Conservation (phyloP, 768 basidiomycete species). For the Ephemerocybe angulata region DNA sequence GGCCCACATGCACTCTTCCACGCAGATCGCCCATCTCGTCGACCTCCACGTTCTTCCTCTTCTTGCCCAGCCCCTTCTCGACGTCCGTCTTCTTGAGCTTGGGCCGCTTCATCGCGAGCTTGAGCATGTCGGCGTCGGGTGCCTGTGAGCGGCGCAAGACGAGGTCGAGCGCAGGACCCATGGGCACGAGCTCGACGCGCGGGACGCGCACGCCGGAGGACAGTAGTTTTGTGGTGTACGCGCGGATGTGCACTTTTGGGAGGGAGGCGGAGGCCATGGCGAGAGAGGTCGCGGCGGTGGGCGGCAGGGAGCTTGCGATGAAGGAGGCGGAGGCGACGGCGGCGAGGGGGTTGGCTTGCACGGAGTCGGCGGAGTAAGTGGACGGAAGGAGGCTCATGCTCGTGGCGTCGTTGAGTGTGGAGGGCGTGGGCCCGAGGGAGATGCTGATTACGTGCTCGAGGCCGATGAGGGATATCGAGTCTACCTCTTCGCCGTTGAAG, state of each 20-base stretch:
- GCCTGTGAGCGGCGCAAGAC: slow-evolving; percentile 67
- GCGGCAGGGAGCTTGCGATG: background rate
- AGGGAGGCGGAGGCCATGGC: slow-evolving; percentile 36
- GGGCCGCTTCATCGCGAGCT: slow-evolving; percentile 75
- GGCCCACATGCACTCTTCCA: slow-evolving; percentile 83
- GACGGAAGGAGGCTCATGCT: slow-evolving; percentile 2
- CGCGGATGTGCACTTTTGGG: slow-evolving; percentile 85
- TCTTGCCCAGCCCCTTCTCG: slow-evolving; percentile 85
- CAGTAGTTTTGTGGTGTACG: slow-evolving; percentile 73
- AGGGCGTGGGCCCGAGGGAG: slow-evolving; percentile 63
- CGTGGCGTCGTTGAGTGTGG: slow-evolving; percentile 44
- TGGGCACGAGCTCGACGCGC: slow-evolving; percentile 75
- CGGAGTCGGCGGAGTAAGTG: background rate
- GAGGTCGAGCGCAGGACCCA: slow-evolving; percentile 91
- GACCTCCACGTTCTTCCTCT: slow-evolving; percentile 91
- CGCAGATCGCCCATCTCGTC: slow-evolving; percentile 98
- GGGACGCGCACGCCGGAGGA: slow-evolving; percentile 79
- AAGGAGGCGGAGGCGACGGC: background rate
- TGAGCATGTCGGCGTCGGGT: slow-evolving; percentile 76
- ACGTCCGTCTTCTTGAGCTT: slow-evolving; percentile 88
- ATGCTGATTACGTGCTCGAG: slow-evolving; percentile 87
- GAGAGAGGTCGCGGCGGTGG: slow-evolving; percentile 16
- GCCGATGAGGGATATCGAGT: slow-evolving; percentile 78
- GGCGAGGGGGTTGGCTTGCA: background rate
- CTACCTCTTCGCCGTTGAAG: slow-evolving; percentile 85